Percentiles rank a stretch among this genome's conserved stretches.
Conservation (phyloP, 495 filamentous ascomycete species). For the Friedmanniomyces endolithicus region DNA sequence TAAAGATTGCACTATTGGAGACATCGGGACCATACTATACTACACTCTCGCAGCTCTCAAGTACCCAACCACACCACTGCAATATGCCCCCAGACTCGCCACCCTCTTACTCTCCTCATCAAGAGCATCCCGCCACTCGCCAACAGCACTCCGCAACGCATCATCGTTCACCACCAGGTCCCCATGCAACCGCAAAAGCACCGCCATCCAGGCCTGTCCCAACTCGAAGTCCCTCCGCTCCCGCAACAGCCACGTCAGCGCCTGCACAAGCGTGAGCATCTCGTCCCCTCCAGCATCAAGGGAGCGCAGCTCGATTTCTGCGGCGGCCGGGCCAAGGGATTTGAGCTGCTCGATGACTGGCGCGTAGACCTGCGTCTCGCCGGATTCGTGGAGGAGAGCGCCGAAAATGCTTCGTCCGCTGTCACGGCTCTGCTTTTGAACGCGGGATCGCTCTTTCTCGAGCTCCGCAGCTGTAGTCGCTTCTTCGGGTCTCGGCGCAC, state of each 20-base stretch:
- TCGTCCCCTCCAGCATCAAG: slow-evolving; percentile 39
- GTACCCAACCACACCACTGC: slow-evolving; percentile 78
- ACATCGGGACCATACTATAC: not conserved
- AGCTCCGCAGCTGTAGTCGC: slow-evolving; percentile 28
- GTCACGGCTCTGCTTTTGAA: slow-evolving; percentile 29
- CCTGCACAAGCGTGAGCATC: slow-evolving; percentile 55
- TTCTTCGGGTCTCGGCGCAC: slow-evolving; percentile 8
- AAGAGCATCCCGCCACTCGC: slow-evolving; percentile 34
- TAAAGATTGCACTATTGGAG: no score
- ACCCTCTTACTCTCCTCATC: slow-evolving; percentile 55
- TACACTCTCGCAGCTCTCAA: slow-evolving; percentile 46
- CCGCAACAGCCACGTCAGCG: slow-evolving; percentile 55
- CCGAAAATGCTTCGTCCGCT: slow-evolving; percentile 40
- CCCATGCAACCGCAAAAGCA: slow-evolving; percentile 69
- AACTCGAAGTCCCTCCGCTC: slow-evolving; percentile 75
- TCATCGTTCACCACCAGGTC: slow-evolving; percentile 37
- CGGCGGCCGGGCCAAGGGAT: slow-evolving; percentile 57
- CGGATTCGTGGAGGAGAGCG: slow-evolving; percentile 41
- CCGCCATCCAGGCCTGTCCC: slow-evolving; percentile 90
- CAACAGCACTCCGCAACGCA: slow-evolving; percentile 26
- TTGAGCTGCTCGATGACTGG: slow-evolving; percentile 60
- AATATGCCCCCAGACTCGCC: slow-evolving; percentile 68
- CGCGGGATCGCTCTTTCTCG: slow-evolving; percentile 38
- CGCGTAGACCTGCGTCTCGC: slow-evolving; percentile 36
- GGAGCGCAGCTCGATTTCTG: slow-evolving; percentile 43